Conservation (phyloP, 441 rosid genomes). For the Isatis lusitanica region DNA sequence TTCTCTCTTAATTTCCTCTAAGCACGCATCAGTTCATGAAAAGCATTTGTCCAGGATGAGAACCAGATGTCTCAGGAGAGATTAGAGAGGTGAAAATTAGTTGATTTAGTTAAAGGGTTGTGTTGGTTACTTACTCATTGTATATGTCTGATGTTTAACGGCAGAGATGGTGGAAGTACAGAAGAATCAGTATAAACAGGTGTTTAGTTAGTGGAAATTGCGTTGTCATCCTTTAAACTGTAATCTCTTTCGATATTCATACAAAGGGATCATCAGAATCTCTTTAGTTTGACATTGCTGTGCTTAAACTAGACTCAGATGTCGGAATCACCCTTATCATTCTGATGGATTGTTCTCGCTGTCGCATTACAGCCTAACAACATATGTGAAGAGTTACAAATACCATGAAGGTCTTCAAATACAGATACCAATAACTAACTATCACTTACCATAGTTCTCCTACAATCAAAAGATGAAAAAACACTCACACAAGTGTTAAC, state of each 20-base stretch:
- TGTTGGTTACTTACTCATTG: neutral
- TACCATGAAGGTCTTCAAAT: neutral
- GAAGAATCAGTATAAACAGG: conserved; percentile 38
- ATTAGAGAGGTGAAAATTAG: too few species aligned
- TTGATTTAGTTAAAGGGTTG: neutral
- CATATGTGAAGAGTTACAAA: neutral
- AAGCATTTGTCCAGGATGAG: neutral
- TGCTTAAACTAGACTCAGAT: neutral
- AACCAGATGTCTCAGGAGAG: too few species aligned
- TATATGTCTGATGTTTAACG: conserved; percentile 36
- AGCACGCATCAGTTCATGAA: neutral
- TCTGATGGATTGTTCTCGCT: neutral
- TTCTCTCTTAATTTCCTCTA: neutral
- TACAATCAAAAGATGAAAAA: conserved; percentile 38
- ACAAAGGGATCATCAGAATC: conserved; percentile 2
- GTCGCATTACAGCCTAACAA: neutral
- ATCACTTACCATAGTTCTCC: neutral
- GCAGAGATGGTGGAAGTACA: conserved; percentile 58
- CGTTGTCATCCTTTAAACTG: conserved; percentile 1
- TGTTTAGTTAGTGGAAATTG: neutral
- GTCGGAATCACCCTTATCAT: neutral
- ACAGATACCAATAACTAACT: neutral
- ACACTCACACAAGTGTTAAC: conserved; percentile 76
- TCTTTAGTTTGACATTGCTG: neutral
- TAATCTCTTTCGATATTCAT: neutral